Base-by-base conservation (phyloP, 2,329 filamentous ascomycete genomes). In the Xylariaceae sp. region DNA sequence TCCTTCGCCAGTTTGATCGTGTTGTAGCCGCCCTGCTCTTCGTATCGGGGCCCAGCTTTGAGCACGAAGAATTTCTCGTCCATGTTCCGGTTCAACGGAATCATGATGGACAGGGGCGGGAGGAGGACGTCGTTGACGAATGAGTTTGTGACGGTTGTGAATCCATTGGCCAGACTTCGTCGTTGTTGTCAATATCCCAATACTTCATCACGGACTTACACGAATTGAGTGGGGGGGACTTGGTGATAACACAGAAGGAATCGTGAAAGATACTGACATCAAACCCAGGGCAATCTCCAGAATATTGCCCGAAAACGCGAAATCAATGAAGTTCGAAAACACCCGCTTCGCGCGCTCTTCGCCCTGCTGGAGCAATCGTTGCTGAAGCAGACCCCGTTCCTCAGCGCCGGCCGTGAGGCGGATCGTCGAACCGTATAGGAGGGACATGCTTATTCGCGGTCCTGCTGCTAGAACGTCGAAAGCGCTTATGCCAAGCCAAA, bases 231-330 rank as follows among this genome's bases (percentile, higher is more conserved):
- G 23, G 23, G 23, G 17, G 17, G 17, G 2, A 17, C 17, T 17
- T 17, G 17, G 17, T 17, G 17, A 17, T 17, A 17, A 17, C 17
- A 17, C 17, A 17, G 17, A 17, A 17, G 17, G 17, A 17, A 17
- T 17, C 17, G 17, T 42, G 37, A 42, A 42, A 42, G 37, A 39
- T 2, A 73, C 78, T 71, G 69, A 89, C 87, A 91, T 90, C 64
- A 90, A 76, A 65, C 88, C 88, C 66, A 90, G 85, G 13, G 88
- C 88, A 60, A 91, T 88, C 72, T 90, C 85, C 30, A 91, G 79
- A 52, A 90, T 88, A 66, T 90, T 90, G 59, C 88, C 88, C 64
- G 88, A 83, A 56, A 89, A 82, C 0, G 87, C 87, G 72, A 90
- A 91, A 70, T 89, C 87, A 65, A 86, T 72, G 70, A 90, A 90